Evolutionary conservation across 306 rosid species (phyloP).

Genomic region (Notholithocarpus densiflorus): DNA sequence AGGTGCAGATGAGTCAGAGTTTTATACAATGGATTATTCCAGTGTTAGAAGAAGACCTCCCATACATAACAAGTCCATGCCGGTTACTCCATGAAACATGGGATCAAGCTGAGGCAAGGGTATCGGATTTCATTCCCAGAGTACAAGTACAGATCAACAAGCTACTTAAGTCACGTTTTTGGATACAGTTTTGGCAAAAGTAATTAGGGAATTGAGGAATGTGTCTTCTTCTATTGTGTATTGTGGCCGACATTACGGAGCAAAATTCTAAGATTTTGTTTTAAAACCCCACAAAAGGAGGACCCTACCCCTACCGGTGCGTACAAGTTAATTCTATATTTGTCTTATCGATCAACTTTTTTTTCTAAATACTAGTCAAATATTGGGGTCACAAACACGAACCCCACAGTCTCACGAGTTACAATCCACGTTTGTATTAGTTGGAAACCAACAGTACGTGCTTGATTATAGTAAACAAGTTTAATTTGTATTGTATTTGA

Average conservation of each 20-base stretch:
- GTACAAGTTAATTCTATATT: constrained; percentile 16
- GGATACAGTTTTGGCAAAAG: constrained; percentile 28
- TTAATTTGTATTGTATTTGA: too few relatives aligned
- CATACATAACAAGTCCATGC: constrained; percentile 63
- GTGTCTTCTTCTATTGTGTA: constrained; percentile 18
- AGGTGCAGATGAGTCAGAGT: constrained; percentile 34
- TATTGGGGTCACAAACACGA: constrained; percentile 21
- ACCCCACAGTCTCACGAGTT: constrained; percentile 11
- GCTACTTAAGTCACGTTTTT: background rate
- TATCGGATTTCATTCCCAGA: background rate
- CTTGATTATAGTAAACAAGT: constrained; percentile 29
- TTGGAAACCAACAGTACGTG: constrained; percentile 16
- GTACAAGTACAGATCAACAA: background rate
- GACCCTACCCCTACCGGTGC: background rate
- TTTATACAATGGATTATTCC: constrained; percentile 67
- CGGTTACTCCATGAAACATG: constrained; percentile 55
- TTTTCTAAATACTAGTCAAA: constrained; percentile 16
- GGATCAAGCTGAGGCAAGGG: background rate
- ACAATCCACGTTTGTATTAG: constrained; percentile 11
- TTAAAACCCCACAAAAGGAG: constrained; percentile 13
- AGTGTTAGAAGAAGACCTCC: constrained; percentile 60
- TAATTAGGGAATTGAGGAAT: constrained; percentile 32
- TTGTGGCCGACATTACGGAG: constrained; percentile 40
- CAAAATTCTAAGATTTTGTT: constrained; percentile 30
- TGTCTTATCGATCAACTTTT: background rate